Conservation (phyloP, 1,284 basidiomycete species). For the Cutaneotrichosporon curvatum region DNA sequence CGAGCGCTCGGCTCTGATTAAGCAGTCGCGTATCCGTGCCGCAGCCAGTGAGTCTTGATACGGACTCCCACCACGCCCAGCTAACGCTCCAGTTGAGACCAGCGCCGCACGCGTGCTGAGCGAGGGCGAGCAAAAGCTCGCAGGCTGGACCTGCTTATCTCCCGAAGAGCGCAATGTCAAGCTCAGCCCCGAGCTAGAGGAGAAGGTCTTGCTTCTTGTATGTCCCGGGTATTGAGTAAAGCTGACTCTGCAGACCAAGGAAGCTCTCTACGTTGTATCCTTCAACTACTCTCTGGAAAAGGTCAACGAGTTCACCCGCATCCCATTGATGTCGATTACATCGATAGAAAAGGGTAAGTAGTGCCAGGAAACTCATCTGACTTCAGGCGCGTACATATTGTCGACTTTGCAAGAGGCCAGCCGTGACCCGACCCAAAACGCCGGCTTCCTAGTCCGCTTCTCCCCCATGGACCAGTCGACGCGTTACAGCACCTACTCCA, state of each 20-base stretch:
- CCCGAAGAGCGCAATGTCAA: constrained; percentile 68
- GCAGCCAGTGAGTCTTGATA: constrained; percentile 57
- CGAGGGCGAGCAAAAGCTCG: constrained; percentile 71
- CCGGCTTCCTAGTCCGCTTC: constrained; percentile 74
- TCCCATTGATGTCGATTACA: constrained; percentile 77
- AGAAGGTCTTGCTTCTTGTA: constrained; percentile 84
- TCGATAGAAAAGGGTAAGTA: constrained; percentile 68
- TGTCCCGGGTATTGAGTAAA: constrained; percentile 27
- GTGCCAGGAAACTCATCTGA: background rate
- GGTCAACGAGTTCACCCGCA: constrained; percentile 78
- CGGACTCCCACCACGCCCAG: background rate
- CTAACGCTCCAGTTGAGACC: constrained; percentile 57
- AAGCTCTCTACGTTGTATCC: constrained; percentile 62
- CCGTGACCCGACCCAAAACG: constrained; percentile 74
- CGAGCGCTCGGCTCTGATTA: constrained; percentile 80
- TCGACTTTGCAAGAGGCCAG: constrained; percentile 84
- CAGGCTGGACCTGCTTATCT: constrained; percentile 86
- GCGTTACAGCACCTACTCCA: constrained; percentile 72
- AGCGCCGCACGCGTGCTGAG: constrained; percentile 70
- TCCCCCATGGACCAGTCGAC: constrained; percentile 59
- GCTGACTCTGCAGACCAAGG: constrained; percentile 50
- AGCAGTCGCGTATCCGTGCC: constrained; percentile 75
- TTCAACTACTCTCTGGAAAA: constrained; percentile 89
- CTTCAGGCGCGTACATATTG: constrained; percentile 59
- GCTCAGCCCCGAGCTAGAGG: constrained; percentile 73